phyloP scores from a whole-genome alignment of 257 asterid species.

The Plantago elongata region DNA sequence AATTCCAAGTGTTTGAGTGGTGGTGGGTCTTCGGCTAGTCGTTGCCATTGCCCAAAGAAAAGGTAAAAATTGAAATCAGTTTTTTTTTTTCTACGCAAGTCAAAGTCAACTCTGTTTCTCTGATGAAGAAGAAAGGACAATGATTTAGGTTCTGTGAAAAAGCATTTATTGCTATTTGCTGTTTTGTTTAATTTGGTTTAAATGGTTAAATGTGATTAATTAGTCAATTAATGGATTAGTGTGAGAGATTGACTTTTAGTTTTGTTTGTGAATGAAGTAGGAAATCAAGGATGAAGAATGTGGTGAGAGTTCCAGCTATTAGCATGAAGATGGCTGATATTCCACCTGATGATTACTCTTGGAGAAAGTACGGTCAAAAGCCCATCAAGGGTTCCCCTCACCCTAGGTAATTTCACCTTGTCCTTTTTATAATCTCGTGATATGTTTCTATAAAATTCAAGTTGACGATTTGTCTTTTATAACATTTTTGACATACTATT shows the following conservation, averaged over 20 bases:
- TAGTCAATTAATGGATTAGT: background rate
- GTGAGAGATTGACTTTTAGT: background rate
- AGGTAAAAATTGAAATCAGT: too few relatives aligned
- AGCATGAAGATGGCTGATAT: constrained; percentile 80
- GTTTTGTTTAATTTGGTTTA: too few relatives aligned
- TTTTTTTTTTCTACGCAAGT: too few relatives aligned
- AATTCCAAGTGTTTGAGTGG: constrained; percentile 34
- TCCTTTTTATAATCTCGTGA: background rate
- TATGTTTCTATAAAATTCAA: too few relatives aligned
- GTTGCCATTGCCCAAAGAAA: constrained; percentile 80
- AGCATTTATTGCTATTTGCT: too few relatives aligned
- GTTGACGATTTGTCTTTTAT: too few relatives aligned
- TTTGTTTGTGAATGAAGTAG: constrained; percentile 20
- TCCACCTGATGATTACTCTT: constrained; percentile 76
- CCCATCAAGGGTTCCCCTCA: constrained; percentile 86
- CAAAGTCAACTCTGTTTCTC: too few relatives aligned
- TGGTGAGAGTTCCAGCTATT: constrained; percentile 54
- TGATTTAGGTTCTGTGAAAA: background rate
- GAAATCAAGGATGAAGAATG: constrained; percentile 53
- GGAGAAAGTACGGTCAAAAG: constrained; percentile 83
- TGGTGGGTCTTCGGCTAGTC: constrained; percentile 48
- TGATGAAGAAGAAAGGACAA: too few relatives aligned
- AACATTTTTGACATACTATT: too few relatives aligned
- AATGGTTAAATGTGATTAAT: too few relatives aligned
- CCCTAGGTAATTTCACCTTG: constrained; percentile 50